Base-by-base conservation (phyloP, 805 yeast species). In the Saccharomyces eubayanus region DNA sequence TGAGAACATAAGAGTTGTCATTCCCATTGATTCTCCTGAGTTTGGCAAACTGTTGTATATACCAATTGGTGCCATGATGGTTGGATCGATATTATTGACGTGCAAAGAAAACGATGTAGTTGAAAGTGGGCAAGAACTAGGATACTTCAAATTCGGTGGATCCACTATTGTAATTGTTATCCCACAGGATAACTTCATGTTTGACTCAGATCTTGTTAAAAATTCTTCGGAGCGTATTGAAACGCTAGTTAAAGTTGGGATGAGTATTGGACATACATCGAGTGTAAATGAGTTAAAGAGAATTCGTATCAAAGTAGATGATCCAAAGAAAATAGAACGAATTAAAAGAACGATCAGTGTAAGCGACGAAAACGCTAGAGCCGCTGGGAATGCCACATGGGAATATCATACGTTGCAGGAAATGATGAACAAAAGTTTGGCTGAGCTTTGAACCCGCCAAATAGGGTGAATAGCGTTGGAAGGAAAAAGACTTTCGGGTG, bases 51-150 rank as follows among this genome's bases (percentile, higher is more conserved):
- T 92, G 20, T 73, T 87, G 57, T 77, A 88, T 71, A 80, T 89
- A 24, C 83, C 94, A 5, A 89, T 92, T 3, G 99, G 99, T 36
- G 99, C 99, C 0, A 92, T 94, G 98, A 90, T 92, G 97, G 99
- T 92, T 2, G 98, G 98, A 0, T 85, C 96, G 1, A 90, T 85
- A 1, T 78, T 89, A 0, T 68, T 92, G 29, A 84, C 92, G 0
- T 84, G 83, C 14, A 66, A 77, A 51, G 79, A 77, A 48, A 89
- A 89, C 2, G 82, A 82, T 47, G 41, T 51, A 0, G 75, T 92
- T 3, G 62, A 70, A 8, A 76, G 91, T 48, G 87, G 94, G 3
- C 91, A 87, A 46, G 98, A 92, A 62, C 70, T 92, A 28, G 99
- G 99, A 0, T 92, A 89, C 65, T 92, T 92, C 77, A 89, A 91